phyloP scores from a whole-genome alignment of 805 yeast species.

The Cyberlindnera xishuangbannaensis region DNA sequence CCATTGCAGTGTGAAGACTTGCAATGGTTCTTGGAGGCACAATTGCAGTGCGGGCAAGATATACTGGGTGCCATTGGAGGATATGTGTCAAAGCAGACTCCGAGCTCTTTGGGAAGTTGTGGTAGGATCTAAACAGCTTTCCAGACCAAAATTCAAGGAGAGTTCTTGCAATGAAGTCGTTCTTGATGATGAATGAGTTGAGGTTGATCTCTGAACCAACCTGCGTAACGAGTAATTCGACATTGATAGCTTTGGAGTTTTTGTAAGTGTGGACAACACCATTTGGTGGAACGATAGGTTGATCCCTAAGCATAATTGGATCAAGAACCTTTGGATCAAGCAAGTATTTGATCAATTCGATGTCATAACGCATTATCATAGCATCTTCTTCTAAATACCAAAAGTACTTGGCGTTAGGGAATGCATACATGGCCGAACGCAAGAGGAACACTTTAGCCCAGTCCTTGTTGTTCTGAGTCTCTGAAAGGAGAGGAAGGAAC shows the following conservation, averaged over 20 bases:
- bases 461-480: constrained; percentile 37
- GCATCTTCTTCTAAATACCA: constrained; percentile 84
- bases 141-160: constrained; percentile 80
- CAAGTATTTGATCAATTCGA: constrained; percentile 55
- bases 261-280: constrained; percentile 67
- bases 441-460: constrained; percentile 64
- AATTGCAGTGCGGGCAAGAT: constrained; percentile 66
- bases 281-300: constrained; percentile 65
- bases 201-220: constrained; percentile 58
- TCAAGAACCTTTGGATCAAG: constrained; percentile 56
- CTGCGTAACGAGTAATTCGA: constrained; percentile 65
- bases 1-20: constrained; percentile 35
- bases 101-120: constrained; percentile 49
- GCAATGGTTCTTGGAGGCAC: constrained; percentile 60
- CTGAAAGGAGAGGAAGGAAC: constrained; percentile 52
- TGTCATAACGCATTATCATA: constrained; percentile 63
- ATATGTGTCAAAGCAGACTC: constrained; percentile 78
- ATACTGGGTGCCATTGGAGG: constrained; percentile 90
- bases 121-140: constrained; percentile 59
- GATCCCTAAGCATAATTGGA: constrained; percentile 59
- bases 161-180: constrained; percentile 55
- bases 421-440: constrained; percentile 89
- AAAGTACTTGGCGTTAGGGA: constrained; percentile 85
- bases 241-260: constrained; percentile 46
- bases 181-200: constrained; percentile 64